phyloP scores from a whole-genome alignment of 441 rosid genomes.

The Pelargonium cotyledonis region DNA sequence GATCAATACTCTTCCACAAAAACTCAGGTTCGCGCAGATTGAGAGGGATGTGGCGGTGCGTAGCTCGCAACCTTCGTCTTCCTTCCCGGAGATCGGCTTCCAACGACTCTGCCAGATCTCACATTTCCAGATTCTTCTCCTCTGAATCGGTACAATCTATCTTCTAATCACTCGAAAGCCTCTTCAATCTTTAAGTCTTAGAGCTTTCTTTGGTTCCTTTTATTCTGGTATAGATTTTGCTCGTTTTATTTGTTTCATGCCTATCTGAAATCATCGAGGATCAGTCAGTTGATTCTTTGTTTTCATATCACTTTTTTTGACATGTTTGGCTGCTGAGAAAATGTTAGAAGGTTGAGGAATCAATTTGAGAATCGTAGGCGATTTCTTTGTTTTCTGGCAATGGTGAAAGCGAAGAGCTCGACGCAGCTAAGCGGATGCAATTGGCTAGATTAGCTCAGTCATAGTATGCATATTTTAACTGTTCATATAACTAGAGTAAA shows the following conservation, averaged over 20 bases:
- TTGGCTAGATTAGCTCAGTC: background rate
- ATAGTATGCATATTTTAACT: background rate
- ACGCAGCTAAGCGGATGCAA: background rate
- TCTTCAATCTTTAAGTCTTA: no score
- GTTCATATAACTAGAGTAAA: background rate
- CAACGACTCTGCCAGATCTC: constrained; percentile 50
- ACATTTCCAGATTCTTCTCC: constrained; percentile 60
- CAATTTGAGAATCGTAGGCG: background rate
- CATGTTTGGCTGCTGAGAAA: constrained; percentile 19
- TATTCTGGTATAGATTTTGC: no score
- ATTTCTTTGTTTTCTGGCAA: no score
- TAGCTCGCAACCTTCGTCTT: constrained; percentile 67
- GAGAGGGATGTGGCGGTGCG: constrained; percentile 89
- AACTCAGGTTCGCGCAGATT: background rate
- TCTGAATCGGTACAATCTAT: constrained; percentile 45
- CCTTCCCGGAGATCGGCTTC: constrained; percentile 45
- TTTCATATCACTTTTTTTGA: background rate
- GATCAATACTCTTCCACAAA: no score
- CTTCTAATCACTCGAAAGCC: background rate
- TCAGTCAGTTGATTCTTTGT: background rate
- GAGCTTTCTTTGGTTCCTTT: background rate
- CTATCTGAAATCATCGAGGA: background rate
- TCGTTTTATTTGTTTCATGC: no score
- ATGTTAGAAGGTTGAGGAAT: background rate
- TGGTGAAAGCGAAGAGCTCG: background rate